phyloP scores from a whole-genome alignment of 2,329 filamentous ascomycete genomes.

The Ascochyta rabiei region DNA sequence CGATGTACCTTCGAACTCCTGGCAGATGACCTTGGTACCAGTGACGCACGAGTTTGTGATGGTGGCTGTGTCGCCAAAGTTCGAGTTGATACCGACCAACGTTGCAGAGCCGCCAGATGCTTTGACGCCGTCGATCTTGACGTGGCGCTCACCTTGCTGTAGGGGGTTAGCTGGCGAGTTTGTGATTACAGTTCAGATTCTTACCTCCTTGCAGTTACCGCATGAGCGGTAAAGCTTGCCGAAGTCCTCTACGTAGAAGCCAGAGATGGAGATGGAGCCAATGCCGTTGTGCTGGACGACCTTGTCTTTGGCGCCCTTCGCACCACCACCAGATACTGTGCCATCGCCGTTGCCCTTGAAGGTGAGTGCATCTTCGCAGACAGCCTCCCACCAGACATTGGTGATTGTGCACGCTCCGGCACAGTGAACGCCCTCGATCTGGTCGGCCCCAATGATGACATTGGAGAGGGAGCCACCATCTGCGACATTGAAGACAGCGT shows the following conservation, averaged over 20 bases:
- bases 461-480: constrained; percentile 60
- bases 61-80: constrained; percentile 56
- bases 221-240: constrained; percentile 55
- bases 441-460: constrained; percentile 59
- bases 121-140: constrained; percentile 33
- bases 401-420: constrained; percentile 55
- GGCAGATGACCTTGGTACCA: constrained; percentile 24
- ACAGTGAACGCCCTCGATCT: constrained; percentile 61
- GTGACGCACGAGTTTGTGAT: constrained; percentile 33
- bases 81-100: constrained; percentile 56
- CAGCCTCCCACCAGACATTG: constrained; percentile 54
- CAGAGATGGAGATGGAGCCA: constrained; percentile 47
- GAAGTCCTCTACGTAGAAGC: constrained; percentile 44
- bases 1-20: constrained; percentile 30
- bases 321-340: constrained; percentile 50
- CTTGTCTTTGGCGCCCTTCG: constrained; percentile 48
- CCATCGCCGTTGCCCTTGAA: constrained; percentile 45
- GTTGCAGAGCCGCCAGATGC: constrained; percentile 1
- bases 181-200: constrained; percentile 51
- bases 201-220: constrained; percentile 56
- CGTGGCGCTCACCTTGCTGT: constrained; percentile 47
- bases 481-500: constrained; percentile 61
- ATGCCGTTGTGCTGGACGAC: constrained; percentile 49
- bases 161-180: constrained; percentile 20
- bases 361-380: constrained; percentile 50